Base-by-base conservation (phyloP, 441 rosid species). In the Hura crepitans region DNA sequence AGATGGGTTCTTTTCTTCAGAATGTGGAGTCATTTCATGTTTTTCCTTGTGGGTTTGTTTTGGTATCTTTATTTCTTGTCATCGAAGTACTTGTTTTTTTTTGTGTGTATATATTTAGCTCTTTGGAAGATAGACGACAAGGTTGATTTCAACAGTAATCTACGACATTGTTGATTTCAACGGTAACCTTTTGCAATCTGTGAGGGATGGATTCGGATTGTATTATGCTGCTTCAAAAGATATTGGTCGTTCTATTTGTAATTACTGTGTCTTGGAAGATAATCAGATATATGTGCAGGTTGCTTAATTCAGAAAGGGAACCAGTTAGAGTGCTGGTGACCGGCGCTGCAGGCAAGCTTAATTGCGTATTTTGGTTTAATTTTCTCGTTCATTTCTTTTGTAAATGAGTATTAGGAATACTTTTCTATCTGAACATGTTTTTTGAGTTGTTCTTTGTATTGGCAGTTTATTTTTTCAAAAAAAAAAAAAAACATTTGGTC, bases 321-420 rank as follows among this genome's bases (percentile, higher is more conserved):
- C 96, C 94, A 17, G 63, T 83, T 0, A 81, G 77, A 65, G 82
- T 92, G 10, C 79, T 89, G 33, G 87, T 92, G 17, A 88, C 90
- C 4, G 96, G 97, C 28, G 96, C 96, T 27, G 86, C 93, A 85
- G 93, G 97, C 84, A 84, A 78, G 85, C 56, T 43, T 0, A 46
- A 61, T 25, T 37, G 22, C 3, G 15, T 31, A 23, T n/a, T 59
- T 45, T 89, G 58, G 89, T 83, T 53, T 46, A 27, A 1, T 12
- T 39, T 62, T 22, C 31, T n/a, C 18, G 0, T 20, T 43, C 22
- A 5, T 20, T 47, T 39, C 23, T n/a, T 30, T 49, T 30, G 2
- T 39, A n/a, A 2, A 22, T 39, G 4, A 3, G 6, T 3, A 22
- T 22, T 39, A 42, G 51, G 23, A 59, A 18, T 13, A 55, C 1